Conservation (phyloP, 352 stramenopile species). For the Phytophthora kernoviae region DNA sequence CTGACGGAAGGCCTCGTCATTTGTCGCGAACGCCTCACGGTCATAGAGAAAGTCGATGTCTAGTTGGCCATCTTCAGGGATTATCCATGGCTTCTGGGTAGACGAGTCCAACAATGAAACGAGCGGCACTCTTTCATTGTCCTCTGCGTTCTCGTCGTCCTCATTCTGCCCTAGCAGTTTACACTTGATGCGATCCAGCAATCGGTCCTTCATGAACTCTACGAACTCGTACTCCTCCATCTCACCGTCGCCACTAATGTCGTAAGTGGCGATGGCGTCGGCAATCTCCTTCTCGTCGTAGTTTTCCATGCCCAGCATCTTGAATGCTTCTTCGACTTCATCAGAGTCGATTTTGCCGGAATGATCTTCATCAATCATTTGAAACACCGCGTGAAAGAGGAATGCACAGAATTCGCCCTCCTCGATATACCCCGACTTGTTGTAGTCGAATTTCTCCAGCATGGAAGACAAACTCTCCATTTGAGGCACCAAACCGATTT, state of each 20-base stretch:
- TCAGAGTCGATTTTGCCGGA: conserved; percentile 81
- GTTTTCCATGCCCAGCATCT: conserved; percentile 64
- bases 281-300: conserved; percentile 71
- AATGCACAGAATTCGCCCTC: conserved; percentile 67
- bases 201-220: conserved; percentile 73
- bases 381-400: conserved; percentile 78
- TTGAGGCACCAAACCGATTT: conserved; percentile 65
- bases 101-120: conserved; percentile 51
- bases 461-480: conserved; percentile 51
- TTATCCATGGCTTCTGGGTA: conserved; percentile 67
- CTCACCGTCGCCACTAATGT: conserved; percentile 76
- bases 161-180: conserved; percentile 38
- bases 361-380: conserved; percentile 71
- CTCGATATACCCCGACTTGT: conserved; percentile 52
- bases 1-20: conserved; percentile 55
- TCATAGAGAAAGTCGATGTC: conserved; percentile 86
- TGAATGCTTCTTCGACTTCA: conserved; percentile 75
- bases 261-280: conserved; percentile 68
- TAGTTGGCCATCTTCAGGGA: conserved; percentile 63
- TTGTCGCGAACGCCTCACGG: conserved; percentile 65
- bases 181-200: conserved; percentile 66
- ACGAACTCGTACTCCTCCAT: conserved; percentile 87
- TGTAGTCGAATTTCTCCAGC: conserved; percentile 60
- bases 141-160: conserved; percentile 1
- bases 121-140: conserved; percentile 13